phyloP scores from a whole-genome alignment of 1,284 basidiomycete genomes.

The Flammula alnicola region DNA sequence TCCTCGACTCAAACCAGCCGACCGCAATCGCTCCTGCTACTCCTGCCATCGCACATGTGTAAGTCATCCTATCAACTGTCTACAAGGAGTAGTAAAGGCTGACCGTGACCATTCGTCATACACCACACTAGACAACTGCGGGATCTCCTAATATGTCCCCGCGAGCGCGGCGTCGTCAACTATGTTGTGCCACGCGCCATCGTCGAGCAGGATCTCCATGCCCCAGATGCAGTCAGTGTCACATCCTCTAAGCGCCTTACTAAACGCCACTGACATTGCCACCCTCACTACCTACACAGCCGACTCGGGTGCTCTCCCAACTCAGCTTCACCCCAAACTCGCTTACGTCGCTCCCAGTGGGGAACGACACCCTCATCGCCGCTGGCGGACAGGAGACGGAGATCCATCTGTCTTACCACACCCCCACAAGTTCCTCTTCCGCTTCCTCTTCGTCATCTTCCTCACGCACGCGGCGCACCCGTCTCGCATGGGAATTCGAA shows the following conservation, averaged over 20 bases:
- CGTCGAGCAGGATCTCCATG: constrained; percentile 66
- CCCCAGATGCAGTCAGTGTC: constrained; percentile 53
- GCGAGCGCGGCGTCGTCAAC: constrained; percentile 67
- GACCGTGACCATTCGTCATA: constrained; percentile 2
- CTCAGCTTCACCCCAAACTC: constrained; percentile 72
- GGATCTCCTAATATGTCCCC: constrained; percentile 76
- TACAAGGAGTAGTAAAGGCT: background rate
- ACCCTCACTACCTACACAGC: constrained; percentile 34
- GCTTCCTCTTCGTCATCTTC: constrained; percentile 17
- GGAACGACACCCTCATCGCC: constrained; percentile 68
- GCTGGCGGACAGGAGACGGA: constrained; percentile 85
- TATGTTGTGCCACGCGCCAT: constrained; percentile 64
- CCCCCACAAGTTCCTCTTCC: no score
- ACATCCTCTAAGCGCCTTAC: background rate
- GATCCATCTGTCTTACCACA: constrained; percentile 63
- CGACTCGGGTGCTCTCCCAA: constrained; percentile 54
- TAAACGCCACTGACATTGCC: background rate
- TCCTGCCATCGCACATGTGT: constrained; percentile 75
- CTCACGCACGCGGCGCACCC: constrained; percentile 33
- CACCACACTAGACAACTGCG: constrained; percentile 80
- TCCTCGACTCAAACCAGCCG: constrained; percentile 52
- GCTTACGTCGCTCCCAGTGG: constrained; percentile 63
- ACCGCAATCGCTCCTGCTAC: constrained; percentile 49
- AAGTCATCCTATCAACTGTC: constrained; percentile 37
- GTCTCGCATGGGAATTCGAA: constrained; percentile 59